Evolutionary conservation across 2,329 filamentous ascomycete species (phyloP).

Genomic region (Colletotrichum sp.): DNA sequence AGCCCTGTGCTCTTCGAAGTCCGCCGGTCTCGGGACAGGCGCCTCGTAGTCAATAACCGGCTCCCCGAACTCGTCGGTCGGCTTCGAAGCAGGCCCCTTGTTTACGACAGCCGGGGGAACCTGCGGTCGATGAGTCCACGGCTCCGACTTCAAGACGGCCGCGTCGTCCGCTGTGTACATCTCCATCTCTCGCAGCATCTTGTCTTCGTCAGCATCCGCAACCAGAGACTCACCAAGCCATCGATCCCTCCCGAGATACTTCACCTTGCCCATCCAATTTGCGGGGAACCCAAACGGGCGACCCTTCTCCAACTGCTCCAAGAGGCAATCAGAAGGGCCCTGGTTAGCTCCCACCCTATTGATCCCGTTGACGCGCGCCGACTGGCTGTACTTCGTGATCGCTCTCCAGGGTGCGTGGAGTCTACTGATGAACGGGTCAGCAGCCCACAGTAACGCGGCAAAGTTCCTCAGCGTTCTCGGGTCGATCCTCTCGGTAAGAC

Average conservation of each 20-base stretch:
- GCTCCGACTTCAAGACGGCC: neutral
- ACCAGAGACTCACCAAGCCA: constrained; percentile 26
- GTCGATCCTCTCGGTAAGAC: constrained; percentile 30
- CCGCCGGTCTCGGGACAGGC: neutral
- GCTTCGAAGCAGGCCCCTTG: neutral
- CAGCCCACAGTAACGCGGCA: constrained; percentile 38
- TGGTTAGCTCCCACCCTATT: neutral
- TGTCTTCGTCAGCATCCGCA: neutral
- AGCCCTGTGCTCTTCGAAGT: neutral
- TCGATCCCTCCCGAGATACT: constrained; percentile 27
- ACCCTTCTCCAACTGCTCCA: neutral
- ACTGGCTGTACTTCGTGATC: constrained; percentile 3
- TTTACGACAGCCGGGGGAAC: neutral
- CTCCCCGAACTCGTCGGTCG: neutral
- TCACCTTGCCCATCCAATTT: constrained; percentile 1
- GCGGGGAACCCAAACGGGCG: neutral
- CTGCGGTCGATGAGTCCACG: neutral
- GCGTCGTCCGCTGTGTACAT: neutral
- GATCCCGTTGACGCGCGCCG: constrained; percentile 1
- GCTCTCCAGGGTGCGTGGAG: constrained; percentile 38
- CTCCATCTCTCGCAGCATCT: neutral
- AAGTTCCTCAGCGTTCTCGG: constrained; percentile 31
- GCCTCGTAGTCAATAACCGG: neutral
- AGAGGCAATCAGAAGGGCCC: neutral
- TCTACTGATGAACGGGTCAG: constrained; percentile 38